phyloP scores from a whole-genome alignment of 345 rosid species.

The Ceriops decandra region DNA sequence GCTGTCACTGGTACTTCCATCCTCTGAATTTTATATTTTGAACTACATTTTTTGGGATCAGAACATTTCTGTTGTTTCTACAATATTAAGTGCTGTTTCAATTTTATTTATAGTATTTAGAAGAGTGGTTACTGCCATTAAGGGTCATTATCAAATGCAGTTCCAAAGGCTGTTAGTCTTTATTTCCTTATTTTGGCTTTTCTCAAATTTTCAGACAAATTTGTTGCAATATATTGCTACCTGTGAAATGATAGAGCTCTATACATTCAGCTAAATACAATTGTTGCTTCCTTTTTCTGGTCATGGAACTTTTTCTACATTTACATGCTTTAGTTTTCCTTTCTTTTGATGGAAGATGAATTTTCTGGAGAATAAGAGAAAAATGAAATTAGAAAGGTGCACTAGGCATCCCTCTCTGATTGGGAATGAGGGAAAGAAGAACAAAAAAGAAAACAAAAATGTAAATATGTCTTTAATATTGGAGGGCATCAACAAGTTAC shows the following conservation, averaged over 20 bases:
- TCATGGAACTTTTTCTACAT: neutral
- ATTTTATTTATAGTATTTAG: neutral
- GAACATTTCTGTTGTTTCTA: neutral
- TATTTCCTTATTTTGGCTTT: neutral
- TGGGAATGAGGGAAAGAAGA: no score
- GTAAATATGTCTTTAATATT: no score
- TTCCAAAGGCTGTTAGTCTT: neutral
- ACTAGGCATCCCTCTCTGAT: no score
- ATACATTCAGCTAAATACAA: no score
- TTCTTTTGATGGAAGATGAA: neutral
- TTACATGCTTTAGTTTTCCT: neutral
- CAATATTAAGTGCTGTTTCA: neutral
- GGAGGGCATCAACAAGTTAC: no score
- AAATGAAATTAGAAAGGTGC: no score
- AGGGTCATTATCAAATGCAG: neutral
- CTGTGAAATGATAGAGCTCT: no score
- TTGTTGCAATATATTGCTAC: no score
- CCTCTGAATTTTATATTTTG: conserved; percentile 5
- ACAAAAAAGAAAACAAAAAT: no score
- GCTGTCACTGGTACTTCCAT: conserved; percentile 83
- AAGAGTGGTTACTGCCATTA: neutral
- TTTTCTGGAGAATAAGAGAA: no score
- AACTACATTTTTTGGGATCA: neutral
- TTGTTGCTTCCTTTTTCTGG: no score
- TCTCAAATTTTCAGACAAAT: neutral